Base-by-base conservation (phyloP, 1,284 basidiomycete genomes). In the Earliella scabrosa region DNA sequence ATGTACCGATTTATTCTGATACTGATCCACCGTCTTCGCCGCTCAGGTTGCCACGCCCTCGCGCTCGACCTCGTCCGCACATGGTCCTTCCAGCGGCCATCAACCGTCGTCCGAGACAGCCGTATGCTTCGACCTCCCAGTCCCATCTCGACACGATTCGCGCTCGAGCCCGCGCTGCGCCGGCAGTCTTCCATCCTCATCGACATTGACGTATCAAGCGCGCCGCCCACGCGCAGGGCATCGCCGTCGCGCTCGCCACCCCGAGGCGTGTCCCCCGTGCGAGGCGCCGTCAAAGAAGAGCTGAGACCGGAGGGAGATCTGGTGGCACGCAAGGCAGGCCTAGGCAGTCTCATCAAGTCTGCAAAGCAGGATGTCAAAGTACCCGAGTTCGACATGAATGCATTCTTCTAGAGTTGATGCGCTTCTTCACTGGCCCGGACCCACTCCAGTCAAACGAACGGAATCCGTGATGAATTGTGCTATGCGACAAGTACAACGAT, bases 1-100 rank as follows among this genome's bases (percentile, higher is more conserved):
- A 4, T 34, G 36, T 7, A 13, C 34, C 18, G 52, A n/a, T n/a
- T n/a, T n/a, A n/a, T n/a, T n/a, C n/a, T n/a, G n/a, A n/a, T n/a
- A n/a, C n/a, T n/a, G n/a, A n/a, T n/a, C n/a, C n/a, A n/a, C n/a
- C n/a, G n/a, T n/a, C n/a, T n/a, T n/a, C n/a, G n/a, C n/a, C n/a
- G n/a, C n/a, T n/a, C 67, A 97, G 95, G 97, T n/a, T 98, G 95
- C 64, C 95, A 97, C 70, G 82, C 84, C 4, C 77, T 98, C 13
- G 95, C 93, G 3, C 80, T 98, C 23, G 87, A 93, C 66, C 83
- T 98, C 13, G 85, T 97, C 36, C 83, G 85, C 23, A 90, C 90
- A 0, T 98, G 95, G 95, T 89, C 90, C 2, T 98, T 97, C 70
- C 91, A 93, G 51, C 81, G 90, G 45, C 92, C 93, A 52, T 77